Base-by-base conservation (phyloP, 768 basidiomycete species). In the Mycena polygramma region DNA sequence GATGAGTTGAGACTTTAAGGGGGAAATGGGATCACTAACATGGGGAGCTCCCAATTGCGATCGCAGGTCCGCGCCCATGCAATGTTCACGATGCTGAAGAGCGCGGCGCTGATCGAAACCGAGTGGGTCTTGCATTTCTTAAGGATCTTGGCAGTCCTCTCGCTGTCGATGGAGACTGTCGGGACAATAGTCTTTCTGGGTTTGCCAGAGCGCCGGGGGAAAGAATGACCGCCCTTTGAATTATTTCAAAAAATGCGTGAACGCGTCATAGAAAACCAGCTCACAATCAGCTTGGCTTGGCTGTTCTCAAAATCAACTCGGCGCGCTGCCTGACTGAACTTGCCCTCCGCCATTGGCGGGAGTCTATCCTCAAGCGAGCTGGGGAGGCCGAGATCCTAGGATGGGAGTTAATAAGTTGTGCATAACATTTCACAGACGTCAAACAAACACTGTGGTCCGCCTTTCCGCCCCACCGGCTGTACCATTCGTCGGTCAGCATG, bases 21-120 rank as follows among this genome's bases (percentile, higher is more conserved):
- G 22, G 39, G n/a, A 59, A 24, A n/a, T 54, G 49, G 11, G 43
- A 8, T 17, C 0, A 75, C 85, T 75, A 78, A 90, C 88, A 82
- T 86, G 7, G 90, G 91, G 55, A 89, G 78, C 65, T 89, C 85
- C 73, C 78, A 79, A 49, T 83, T 82, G 17, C 80, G 80, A 35
- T 78, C 75, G 26, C 80, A 82, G 41, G 86, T 86, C 73, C 86
- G 83, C 5, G 87, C 86, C 93, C 92, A 94, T 7, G 92, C 93
- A 46, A 93, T 77, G 75, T 92, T 93, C 77, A 90, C 91, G 14
- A 94, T 80, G 4, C 93, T 91, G 76, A 95, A 95, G 49, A 94
- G 80, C 26, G 69, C 65, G 26, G 90, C 91, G 68, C 89, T 89
- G 71, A 95, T 91, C 10, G 92, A 93, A 10, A 94, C 91, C 0